Conservation (phyloP, 2,329 filamentous ascomycete genomes). For the Ophiostoma sp. region DNA sequence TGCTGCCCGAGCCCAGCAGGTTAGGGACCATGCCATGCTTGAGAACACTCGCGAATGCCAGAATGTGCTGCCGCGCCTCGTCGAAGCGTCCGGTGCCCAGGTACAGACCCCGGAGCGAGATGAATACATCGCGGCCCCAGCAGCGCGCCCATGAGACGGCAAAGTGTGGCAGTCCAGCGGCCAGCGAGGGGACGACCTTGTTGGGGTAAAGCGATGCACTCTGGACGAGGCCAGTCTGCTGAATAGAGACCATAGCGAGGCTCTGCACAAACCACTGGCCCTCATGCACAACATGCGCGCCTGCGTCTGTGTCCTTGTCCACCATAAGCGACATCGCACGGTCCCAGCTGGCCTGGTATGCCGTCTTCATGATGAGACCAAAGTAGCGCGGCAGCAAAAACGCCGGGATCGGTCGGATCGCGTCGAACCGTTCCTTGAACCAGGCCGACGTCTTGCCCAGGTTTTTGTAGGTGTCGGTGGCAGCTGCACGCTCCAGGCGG, state of each 20-base stretch:
- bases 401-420: constrained; percentile 75
- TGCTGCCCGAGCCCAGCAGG: constrained; percentile 75
- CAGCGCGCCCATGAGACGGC: constrained; percentile 89
- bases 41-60: constrained; percentile 88
- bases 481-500: constrained; percentile 66
- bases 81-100: constrained; percentile 82
- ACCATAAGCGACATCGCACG: constrained; percentile 74
- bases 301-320: constrained; percentile 31
- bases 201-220: constrained; percentile 86
- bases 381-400: constrained; percentile 94
- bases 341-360: constrained; percentile 77
- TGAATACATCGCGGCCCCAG: constrained; percentile 97
- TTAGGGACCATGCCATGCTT: constrained; percentile 99
- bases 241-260: constrained; percentile 83
- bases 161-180: constrained; percentile 91
- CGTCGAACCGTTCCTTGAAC: constrained; percentile 79
- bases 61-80: constrained; percentile 88
- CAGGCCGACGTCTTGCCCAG: constrained; percentile 65
- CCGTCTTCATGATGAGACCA: constrained; percentile 77
- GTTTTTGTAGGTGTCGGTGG: constrained; percentile 55
- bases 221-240: constrained; percentile 82
- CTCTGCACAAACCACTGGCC: constrained; percentile 87
- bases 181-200: constrained; percentile 77
- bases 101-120: constrained; percentile 85
- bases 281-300: constrained; percentile 48